A percentile compares a stretch with the other conserved stretches of the same genome.
Conservation (phyloP, 257 asterid species). For the Nyctanthes arbortristis region DNA sequence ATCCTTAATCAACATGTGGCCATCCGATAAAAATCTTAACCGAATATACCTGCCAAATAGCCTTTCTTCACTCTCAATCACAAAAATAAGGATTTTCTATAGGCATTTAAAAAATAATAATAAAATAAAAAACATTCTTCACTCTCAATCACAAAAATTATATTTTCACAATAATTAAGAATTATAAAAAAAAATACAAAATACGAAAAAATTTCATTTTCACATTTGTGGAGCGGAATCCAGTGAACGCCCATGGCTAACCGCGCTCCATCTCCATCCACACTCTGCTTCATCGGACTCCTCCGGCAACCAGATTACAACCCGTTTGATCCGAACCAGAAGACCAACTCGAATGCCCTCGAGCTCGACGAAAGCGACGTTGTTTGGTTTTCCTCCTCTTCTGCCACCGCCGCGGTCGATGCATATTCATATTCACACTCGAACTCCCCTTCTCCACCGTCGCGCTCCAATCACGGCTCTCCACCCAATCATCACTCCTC, state of each 20-base stretch:
- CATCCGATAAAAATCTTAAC: no score
- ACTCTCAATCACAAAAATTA: neutral
- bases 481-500: constrained; percentile 23
- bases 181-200: neutral
- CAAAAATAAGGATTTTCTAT: no score
- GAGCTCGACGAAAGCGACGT: constrained; percentile 88
- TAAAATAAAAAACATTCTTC: neutral
- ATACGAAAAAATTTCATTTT: neutral
- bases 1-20: no score
- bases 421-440: constrained; percentile 26
- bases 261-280: constrained; percentile 40
- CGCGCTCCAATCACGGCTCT: constrained; percentile 15
- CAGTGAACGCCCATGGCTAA: constrained; percentile 51
- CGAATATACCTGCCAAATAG: no score
- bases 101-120: no score
- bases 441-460: constrained; percentile 33
- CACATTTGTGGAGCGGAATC: constrained; percentile 17
- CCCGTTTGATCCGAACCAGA: constrained; percentile 3
- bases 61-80: no score
- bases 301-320: constrained; percentile 44
- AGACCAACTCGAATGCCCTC: constrained; percentile 26
- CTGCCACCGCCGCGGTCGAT: constrained; percentile 40
- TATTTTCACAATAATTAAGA: neutral
- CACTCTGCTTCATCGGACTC: constrained; percentile 51
- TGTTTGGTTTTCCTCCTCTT: constrained; percentile 81